Base-by-base conservation (phyloP, 2,329 filamentous ascomycete species). In the Colletotrichum magnum region DNA sequence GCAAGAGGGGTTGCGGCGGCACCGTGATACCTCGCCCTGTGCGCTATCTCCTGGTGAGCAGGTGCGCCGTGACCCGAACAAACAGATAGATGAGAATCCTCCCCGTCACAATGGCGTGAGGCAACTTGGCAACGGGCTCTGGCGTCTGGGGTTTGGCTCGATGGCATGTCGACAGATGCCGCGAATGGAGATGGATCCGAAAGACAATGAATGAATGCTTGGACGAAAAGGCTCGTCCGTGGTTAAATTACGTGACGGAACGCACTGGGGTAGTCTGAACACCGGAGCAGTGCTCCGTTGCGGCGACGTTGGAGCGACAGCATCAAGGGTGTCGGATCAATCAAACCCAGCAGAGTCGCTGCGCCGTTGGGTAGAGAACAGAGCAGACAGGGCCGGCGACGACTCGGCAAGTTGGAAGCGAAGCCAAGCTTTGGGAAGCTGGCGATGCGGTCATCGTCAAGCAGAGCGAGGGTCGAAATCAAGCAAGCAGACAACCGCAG, bases 241-340 rank as follows among this genome's bases (percentile, higher is more conserved):
- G n/a, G 43, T 47, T 43, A 3, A n/a, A 52, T 57, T 67, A 62
- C 45, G 58, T 63, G 43, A 62, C 45, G 52, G 58, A 67, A 50
- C 13, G 45, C 43, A 21, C 58, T 32, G 65, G 60, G 21, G 24
- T 10, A 36, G 12, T n/a, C 28, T 32, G 28, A 41, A 64, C n/a
- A 41, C 21, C 48, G 28, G 47, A 58, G 60, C 54, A n/a, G 24
- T 21, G 10, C 65, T 53, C 53, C 54, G 60, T 59, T 39, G 39
- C 53, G 12, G 45, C 56, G 45, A 32, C 21, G 26, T 26, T 41
- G 7, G 36, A 10, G 50, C 50, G 51, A 13, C n/a, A 24, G 24
- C 32, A 52, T 53, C 41, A 58, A 28, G 64, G 60, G 26, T 52
- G 39, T 54, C n/a, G 36, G 39, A 21, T 26, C 18, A 32, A 32